Base-by-base conservation (phyloP, 2,329 filamentous ascomycete genomes). In the Myrmaecium sp. region DNA sequence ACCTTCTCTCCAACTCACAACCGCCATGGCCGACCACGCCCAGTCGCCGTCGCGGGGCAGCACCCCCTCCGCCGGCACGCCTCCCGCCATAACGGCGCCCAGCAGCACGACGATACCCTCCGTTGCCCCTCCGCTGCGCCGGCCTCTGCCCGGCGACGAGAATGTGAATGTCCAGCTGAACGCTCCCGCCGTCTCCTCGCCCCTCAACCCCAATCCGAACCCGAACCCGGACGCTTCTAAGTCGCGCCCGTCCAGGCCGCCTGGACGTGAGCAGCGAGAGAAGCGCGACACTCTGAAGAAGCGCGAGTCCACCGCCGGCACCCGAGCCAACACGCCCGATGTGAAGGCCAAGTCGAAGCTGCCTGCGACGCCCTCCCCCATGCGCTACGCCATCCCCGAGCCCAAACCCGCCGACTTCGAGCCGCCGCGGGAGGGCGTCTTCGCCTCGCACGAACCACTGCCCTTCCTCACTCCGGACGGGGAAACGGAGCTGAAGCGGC, bases 151-250 rank as follows among this genome's bases (percentile, higher is more conserved):
- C 33, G 74, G 79, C 40, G 69, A 69, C 43, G 72, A n/a, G n/a
- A n/a, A n/a, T n/a, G n/a, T n/a, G n/a, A n/a, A n/a, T n/a, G n/a
- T n/a, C n/a, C n/a, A n/a, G n/a, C n/a, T n/a, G n/a, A n/a, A 83
- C 49, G 64, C 64, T 33, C 77, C 78, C 4, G 63, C 71, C 8
- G 62, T 82, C 2, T 70, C 77, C 3, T 84, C 78, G 7, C 77
- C 77, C 15, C 64, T 84, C 34, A 83, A 83, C 39, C 60, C 63
- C 34, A 66, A 58, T 60, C 18, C 38, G 9, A 42, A 44, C 12
- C 37, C 44, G 28, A 50, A 67, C 14, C 47, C 56, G 17, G n/a
- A n/a, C n/a, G n/a, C n/a, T n/a, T n/a, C n/a, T n/a, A n/a, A n/a
- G n/a, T 52, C 55, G 14, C 52, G 61, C 4, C 46, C 53, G 5